These are phyloP conservation scores for Phytophthora syringae DNA, from an alignment of 352 stramenopile genomes.

Conservation along the genomic window DNA sequence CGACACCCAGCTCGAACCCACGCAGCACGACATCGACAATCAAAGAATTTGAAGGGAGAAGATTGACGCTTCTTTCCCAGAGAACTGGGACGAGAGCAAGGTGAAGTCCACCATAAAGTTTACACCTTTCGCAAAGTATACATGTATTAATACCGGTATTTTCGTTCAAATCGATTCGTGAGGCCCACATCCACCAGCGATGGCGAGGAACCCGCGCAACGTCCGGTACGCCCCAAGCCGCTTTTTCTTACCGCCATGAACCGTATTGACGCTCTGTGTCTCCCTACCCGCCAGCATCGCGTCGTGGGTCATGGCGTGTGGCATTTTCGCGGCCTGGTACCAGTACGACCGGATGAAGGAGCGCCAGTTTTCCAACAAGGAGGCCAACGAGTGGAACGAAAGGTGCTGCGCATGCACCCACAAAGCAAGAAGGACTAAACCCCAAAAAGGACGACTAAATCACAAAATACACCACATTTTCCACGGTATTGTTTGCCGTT, in stretches of 20 bases:
- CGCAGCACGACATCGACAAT: not conserved
- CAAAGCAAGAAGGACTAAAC: conserved; percentile 30
- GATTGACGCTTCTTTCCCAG: too few species aligned
- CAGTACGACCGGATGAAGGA: conserved; percentile 65
- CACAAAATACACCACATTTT: not conserved
- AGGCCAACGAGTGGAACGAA: conserved; percentile 62
- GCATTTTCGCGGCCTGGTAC: conserved; percentile 53
- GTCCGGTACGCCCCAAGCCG: conserved; percentile 35
- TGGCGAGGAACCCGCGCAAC: conserved; percentile 48
- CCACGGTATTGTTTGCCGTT: not conserved
- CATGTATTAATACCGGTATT: too few species aligned
- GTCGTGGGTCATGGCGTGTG: conserved; percentile 56
- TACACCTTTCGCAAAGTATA: not conserved
- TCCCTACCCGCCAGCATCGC: conserved; percentile 40
- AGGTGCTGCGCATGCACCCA: conserved; percentile 53
- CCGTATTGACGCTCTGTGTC: not conserved
- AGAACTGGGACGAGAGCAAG: not conserved
- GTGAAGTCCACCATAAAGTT: not conserved
- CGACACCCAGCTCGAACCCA: not conserved
- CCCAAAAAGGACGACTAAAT: too few species aligned
- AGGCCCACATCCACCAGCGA: conserved; percentile 5
- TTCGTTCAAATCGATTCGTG: too few species aligned
- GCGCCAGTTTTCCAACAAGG: conserved; percentile 55
- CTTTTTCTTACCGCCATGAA: not conserved
- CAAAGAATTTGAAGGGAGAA: too few species aligned